Evolutionary conservation across 2,329 filamentous ascomycete species (phyloP).

Genomic region (Aspergillus terreus): DNA sequence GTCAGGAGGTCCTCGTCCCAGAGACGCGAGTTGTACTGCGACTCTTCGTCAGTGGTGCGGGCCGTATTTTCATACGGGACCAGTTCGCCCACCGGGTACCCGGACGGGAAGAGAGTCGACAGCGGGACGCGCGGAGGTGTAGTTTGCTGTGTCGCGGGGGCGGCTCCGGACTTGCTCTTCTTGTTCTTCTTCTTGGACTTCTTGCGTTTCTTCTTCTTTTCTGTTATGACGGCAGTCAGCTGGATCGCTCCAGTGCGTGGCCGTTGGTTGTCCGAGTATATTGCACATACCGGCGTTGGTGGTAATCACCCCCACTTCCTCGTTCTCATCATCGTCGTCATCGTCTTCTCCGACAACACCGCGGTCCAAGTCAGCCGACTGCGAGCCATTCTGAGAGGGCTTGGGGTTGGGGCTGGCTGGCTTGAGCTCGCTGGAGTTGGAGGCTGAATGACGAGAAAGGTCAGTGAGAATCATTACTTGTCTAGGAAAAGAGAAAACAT

Average conservation of each 20-base stretch:
- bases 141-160: conserved; percentile 33
- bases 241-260: neutral
- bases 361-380: neutral
- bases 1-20: conserved; percentile 48
- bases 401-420: neutral
- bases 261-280: neutral
- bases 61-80: conserved; percentile 39
- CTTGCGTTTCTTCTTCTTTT: conserved; percentile 36
- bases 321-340: neutral
- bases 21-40: conserved; percentile 39
- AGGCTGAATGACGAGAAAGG: neutral
- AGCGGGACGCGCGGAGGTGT: conserved; percentile 47
- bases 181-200: conserved; percentile 21
- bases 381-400: neutral
- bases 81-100: conserved; percentile 47
- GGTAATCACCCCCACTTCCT: neutral
- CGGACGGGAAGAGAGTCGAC: conserved; percentile 43
- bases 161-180: neutral
- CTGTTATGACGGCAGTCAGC: neutral
- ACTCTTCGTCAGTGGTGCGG: conserved; percentile 48
- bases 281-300: neutral
- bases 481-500: neutral
- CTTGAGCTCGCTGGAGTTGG: neutral
- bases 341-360: neutral
- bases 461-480: neutral